Conservation (phyloP, 208 protist genomes). For the Trypanosomatidae sp. region DNA sequence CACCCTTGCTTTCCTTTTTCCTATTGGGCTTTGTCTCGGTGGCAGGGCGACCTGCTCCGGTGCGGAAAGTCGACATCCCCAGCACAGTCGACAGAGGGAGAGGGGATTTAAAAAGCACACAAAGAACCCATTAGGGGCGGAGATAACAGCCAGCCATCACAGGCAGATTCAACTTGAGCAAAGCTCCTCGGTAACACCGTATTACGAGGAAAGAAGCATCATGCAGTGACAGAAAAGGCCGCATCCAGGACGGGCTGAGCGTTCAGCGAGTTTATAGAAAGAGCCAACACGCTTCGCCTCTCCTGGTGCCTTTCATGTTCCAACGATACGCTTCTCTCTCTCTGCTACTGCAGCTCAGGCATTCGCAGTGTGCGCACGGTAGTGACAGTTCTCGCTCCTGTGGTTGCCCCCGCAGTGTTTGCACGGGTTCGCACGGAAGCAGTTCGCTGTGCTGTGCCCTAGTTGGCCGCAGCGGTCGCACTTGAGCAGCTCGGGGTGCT, state of each 20-base stretch:
- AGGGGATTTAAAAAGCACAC: not conserved
- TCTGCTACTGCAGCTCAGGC: not conserved
- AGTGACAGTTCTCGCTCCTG: constrained; percentile 82
- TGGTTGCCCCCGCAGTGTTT: constrained; percentile 88
- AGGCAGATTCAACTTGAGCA: not conserved
- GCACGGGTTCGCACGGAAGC: constrained; percentile 87
- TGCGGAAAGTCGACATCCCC: not conserved
- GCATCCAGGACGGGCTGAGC: not conserved
- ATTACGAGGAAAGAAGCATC: not conserved
- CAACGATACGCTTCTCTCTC: not conserved
- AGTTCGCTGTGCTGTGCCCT: constrained; percentile 71
- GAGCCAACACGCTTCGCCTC: not conserved
- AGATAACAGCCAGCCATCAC: not conserved
- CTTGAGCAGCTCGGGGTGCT: constrained; percentile 84
- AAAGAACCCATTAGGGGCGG: not conserved
- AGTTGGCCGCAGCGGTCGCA: constrained; percentile 84
- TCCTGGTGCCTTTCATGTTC: not conserved
- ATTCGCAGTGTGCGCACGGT: constrained; percentile 8
- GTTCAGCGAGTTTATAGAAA: not conserved
- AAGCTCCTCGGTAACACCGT: not conserved
- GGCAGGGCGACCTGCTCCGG: not conserved
- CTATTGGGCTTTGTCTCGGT: not conserved
- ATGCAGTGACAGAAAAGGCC: not conserved
- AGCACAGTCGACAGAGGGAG: not conserved
- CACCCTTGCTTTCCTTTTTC: not conserved